Percentiles rank a stretch among this genome's conserved stretches.
Evolutionary conservation across 2,329 filamentous ascomycete genomes (phyloP).

Genomic region (Scedosporium boydii): DNA sequence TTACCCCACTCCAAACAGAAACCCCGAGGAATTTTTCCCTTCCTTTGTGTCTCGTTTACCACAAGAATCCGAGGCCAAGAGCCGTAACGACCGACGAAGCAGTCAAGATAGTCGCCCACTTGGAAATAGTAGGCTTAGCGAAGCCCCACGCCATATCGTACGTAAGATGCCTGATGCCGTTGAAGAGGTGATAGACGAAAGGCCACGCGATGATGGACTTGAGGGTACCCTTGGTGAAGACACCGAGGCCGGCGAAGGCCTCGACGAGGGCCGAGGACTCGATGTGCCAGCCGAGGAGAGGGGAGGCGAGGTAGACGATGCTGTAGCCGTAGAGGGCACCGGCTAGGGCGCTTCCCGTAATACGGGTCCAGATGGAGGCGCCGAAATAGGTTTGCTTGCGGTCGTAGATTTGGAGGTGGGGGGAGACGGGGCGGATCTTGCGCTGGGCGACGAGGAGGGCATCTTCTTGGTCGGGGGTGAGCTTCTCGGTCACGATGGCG

Average conservation of each 20-base stretch:
- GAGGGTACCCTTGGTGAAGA: constrained; percentile 46
- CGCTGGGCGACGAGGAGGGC: constrained; percentile 74
- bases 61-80: constrained; percentile 36
- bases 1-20: too few relatives aligned
- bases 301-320: constrained; percentile 70
- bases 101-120: constrained; percentile 39
- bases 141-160: constrained; percentile 45
- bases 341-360: constrained; percentile 68
- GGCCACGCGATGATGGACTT: constrained; percentile 50
- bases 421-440: constrained; percentile 68
- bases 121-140: constrained; percentile 34
- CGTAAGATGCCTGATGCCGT: constrained; percentile 44
- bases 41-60: constrained; percentile 21
- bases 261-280: constrained; percentile 51
- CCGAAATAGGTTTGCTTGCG: constrained; percentile 78
- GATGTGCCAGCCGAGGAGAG: constrained; percentile 57
- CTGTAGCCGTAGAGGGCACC: constrained; percentile 73
- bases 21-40: not conserved
- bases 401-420: constrained; percentile 80
- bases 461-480: constrained; percentile 43
- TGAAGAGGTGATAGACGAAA: constrained; percentile 48
- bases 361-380: constrained; percentile 64
- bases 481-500: constrained; percentile 45
- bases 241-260: constrained; percentile 48
- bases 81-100: constrained; percentile 30